Evolutionary conservation across 257 asterid species (phyloP), one percentile per base, ranked within the genome.

Genomic region (Rehmannia glutinosa): DNA sequence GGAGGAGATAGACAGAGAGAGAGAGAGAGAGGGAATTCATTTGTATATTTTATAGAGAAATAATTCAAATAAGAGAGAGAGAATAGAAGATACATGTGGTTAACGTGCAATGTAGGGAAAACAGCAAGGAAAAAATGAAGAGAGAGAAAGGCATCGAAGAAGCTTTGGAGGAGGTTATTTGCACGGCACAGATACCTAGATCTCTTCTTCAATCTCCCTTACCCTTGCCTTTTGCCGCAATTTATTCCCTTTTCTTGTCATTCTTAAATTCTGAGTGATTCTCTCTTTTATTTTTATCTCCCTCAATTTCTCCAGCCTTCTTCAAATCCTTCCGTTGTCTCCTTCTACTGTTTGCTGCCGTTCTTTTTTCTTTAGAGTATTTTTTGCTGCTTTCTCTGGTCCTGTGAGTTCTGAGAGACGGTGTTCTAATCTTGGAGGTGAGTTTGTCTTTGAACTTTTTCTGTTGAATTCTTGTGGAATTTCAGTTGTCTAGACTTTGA

Each of bases 161-260:
- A 78, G 83, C 75, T 73, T 77, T 79, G 95, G 78, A 81, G 86
- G 91, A 82, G 85, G 87, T 85, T 81, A 74, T 76, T 84, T 92
- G 90, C 98, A 84, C 95, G 97, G 88, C 96, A 89, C 92, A 83
- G 90, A 83, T 79, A 76, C 91, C 90, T 82, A 86, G 95, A 92
- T 92, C 95, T 85, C 96, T 91, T 76, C 89, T 81, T 65, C 86
- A 76, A 75, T 82, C 83, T 70, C 75, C 76, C 75, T 68, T 65
- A 27, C 55, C 91, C 92, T 87, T 85, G 84, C 87, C 94, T 87
- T 89, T 73, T 75, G 84, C 89, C 95, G 81, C 88, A 85, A 89
- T 85, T 81, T 79, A 89, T 91, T 85, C 96, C 81, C 62, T 72
- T 78, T 77, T 72, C 77, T 62, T 69, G 33, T 54, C 78, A 64